phyloP scores from a whole-genome alignment of 768 basidiomycete species.

The Sistotremastrum suecicum region DNA sequence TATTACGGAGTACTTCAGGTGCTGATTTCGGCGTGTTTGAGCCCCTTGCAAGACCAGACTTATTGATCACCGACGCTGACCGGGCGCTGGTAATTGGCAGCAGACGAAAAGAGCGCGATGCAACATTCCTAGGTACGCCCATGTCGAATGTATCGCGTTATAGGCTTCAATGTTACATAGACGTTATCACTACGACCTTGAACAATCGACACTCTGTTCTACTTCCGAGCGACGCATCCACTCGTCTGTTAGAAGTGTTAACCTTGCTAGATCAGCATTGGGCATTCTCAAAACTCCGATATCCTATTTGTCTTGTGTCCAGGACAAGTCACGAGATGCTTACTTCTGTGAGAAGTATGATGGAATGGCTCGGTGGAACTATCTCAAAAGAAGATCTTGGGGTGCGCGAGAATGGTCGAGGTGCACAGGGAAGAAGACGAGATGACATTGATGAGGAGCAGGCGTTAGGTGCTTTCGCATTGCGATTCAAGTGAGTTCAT shows the following conservation, averaged over 20 bases:
- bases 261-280: conserved; percentile 95
- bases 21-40: conserved; percentile 67
- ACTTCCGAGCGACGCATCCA: conserved; percentile 86
- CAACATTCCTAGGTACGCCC: conserved; percentile 58
- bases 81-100: conserved; percentile 71
- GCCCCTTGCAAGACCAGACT: conserved; percentile 76
- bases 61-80: conserved; percentile 88
- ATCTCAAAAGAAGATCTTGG: conserved; percentile 87
- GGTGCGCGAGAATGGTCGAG: conserved; percentile 40
- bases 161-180: conserved; percentile 24
- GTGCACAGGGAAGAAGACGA: conserved; percentile 37
- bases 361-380: conserved; percentile 97
- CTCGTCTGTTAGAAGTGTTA: conserved; percentile 90
- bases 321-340: conserved; percentile 88
- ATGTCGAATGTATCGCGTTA: background rate
- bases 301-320: conserved; percentile 88
- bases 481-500: conserved; percentile 74
- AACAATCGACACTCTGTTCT: conserved; percentile 70
- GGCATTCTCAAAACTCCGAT: conserved; percentile 73
- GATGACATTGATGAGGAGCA: conserved; percentile 61
- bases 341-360: conserved; percentile 88
- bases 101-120: conserved; percentile 81
- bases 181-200: conserved; percentile 80
- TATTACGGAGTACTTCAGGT: conserved; percentile 43
- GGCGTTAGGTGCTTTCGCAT: conserved; percentile 68